These are phyloP conservation scores for Cardamine resedifolia DNA, from an alignment of 345 rosid species.

Conservation along the genomic window DNA sequence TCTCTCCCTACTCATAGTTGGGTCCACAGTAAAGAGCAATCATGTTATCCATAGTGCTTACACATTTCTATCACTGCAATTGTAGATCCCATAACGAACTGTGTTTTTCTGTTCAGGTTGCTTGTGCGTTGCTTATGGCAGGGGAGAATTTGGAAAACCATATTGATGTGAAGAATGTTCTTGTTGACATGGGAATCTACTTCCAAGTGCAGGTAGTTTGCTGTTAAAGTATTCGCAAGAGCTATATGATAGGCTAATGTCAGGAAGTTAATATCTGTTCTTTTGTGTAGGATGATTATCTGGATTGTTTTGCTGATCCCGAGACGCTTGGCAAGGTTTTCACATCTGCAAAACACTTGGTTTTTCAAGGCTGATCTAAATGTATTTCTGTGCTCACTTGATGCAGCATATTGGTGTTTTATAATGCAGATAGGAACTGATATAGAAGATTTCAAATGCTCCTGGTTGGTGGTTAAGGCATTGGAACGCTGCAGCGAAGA, in stretches of 20 bases:
- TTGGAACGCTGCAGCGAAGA: constrained; percentile 62
- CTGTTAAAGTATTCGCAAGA: neutral
- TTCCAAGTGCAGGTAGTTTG: constrained; percentile 75
- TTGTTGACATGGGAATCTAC: constrained; percentile 75
- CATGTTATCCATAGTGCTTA: neutral
- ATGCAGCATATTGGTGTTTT: constrained; percentile 12
- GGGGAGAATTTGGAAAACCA: constrained; percentile 75
- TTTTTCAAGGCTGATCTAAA: neutral
- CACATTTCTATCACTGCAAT: neutral
- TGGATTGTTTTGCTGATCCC: constrained; percentile 84
- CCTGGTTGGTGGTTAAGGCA: constrained; percentile 87
- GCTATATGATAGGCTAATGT: constrained; percentile 1
- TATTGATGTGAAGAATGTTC: constrained; percentile 57
- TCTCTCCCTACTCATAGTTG: constrained; percentile 8
- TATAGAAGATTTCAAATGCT: constrained; percentile 85
- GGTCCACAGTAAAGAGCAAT: neutral
- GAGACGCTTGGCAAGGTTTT: constrained; percentile 72
- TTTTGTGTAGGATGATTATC: constrained; percentile 65
- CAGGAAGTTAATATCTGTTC: neutral
- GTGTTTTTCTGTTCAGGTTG: constrained; percentile 52
- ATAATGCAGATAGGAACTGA: constrained; percentile 73
- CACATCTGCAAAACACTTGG: neutral
- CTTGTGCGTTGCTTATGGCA: constrained; percentile 73
- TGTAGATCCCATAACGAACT: constrained; percentile 11
- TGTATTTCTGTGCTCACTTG: constrained; percentile 7